Base-by-base conservation (phyloP, 2,329 filamentous ascomycete species). In the Uncinocarpus reesii region DNA sequence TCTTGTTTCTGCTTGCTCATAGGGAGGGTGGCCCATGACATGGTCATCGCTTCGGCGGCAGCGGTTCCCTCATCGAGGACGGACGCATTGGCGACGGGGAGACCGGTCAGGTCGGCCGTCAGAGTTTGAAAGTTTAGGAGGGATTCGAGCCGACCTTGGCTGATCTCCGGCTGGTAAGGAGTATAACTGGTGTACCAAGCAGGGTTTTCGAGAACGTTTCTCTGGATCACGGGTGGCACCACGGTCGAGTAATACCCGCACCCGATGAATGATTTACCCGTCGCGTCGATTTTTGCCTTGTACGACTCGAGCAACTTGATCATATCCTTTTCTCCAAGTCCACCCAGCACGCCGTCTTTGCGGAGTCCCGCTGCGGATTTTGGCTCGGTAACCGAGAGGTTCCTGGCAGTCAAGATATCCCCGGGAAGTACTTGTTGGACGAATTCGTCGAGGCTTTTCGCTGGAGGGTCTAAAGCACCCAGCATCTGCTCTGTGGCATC, bases 161-260 rank as follows among this genome's bases (percentile, higher is more conserved):
- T 95, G 71, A 96, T 95, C 70, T 96, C 90, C 2, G 90, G 84
- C 71, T 96, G 90, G 68, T 95, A 96, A 13, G 90, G 90, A 0
- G 90, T 95, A 67, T 96, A 95, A 70, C 88, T 95, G 34, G 90
- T 96, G 66, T 96, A 96, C 90, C 90, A 96, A 7, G 83, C 88
- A 4, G 90, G 90, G 64, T 84, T 90, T 73, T 96, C 88, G 50
- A 96, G 72, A 3, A 96, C 77, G 63, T 95, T 95, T 57, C 89
- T 78, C 73, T 92, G 86, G 65, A 96, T 94, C 49, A 95, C 89
- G 48, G 86, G 79, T 3, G 90, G 90, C 0, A 86, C 83, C 56
- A 83, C 77, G n/a, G 87, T 90, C 29, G 80, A 83, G 56, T 90
- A 87, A 73, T 95, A 96, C 50, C 90, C 90, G 50, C 78, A 80